Base-by-base conservation (phyloP, 805 yeast genomes). In the Wickerhamiella hasegawae region DNA sequence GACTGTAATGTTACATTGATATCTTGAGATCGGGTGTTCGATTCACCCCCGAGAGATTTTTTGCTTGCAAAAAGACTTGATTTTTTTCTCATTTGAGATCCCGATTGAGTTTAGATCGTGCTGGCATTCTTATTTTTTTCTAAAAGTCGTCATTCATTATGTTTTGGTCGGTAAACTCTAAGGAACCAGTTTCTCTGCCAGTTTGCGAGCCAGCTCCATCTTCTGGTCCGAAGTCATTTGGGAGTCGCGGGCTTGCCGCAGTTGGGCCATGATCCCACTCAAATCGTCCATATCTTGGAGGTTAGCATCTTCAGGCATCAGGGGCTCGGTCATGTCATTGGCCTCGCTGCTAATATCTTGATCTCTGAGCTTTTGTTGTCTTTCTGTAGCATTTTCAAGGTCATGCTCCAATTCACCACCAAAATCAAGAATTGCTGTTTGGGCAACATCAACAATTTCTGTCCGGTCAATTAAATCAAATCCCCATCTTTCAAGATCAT, bases 131-230 rank as follows among this genome's bases (percentile, higher is more conserved):
- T n/a, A n/a, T n/a, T n/a, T n/a, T n/a, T n/a, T n/a, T n/a, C n/a
- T n/a, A n/a, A n/a, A n/a, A n/a, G n/a, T n/a, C n/a, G n/a, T n/a
- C n/a, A n/a, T n/a, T n/a, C n/a, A n/a, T n/a, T n/a, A n/a, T n/a
- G n/a, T n/a, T n/a, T n/a, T n/a, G n/a, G n/a, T n/a, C n/a, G n/a
- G n/a, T n/a, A n/a, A n/a, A n/a, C n/a, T n/a, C n/a, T n/a, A n/a
- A n/a, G 35, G 35, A 4, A 54, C 35, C 6, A 57, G 45, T 36
- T 55, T 53, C 12, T 37, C 51, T 1, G 60, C 60, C 11, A 58
- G 38, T 12, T 48, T 42, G 20, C 54, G 55, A 3, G 59, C 58
- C 28, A 57, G 44, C 20, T 46, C 44, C 33, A 26, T 37, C 21
- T 58, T 47, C 37, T 58, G 55, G 15, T 53, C 56, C 4, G 47